Conservation (phyloP, 306 rosid genomes). For the Medicago ruthenica region DNA sequence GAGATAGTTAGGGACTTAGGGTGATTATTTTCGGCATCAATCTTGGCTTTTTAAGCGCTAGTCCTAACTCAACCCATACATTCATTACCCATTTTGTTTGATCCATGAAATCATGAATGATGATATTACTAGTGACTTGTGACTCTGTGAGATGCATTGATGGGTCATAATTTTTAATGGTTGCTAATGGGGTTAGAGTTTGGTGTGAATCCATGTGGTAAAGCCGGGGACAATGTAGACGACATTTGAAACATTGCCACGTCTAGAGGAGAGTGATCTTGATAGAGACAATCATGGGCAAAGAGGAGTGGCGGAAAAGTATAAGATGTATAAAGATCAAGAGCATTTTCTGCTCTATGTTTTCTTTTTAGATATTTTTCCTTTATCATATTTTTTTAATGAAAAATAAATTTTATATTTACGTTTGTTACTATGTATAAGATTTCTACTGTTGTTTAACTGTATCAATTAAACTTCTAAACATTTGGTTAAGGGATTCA, state of each 20-base stretch:
- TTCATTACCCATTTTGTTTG: not conserved
- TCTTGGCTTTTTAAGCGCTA: not conserved
- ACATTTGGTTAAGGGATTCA: no score
- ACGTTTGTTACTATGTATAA: no score
- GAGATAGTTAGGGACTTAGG: no score
- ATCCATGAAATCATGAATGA: not conserved
- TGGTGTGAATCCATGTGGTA: not conserved
- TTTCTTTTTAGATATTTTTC: not conserved
- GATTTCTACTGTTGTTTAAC: no score
- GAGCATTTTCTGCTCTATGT: not conserved
- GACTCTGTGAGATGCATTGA: not conserved
- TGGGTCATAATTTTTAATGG: not conserved
- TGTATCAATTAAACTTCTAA: no score
- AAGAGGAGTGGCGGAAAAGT: conserved; percentile 18
- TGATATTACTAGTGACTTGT: not conserved
- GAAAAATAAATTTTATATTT: no score
- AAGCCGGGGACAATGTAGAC: conserved; percentile 4
- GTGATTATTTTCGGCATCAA: no score
- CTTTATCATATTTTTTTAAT: no score
- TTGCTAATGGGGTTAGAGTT: not conserved
- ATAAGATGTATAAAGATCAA: not conserved
- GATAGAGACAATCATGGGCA: conserved; percentile 24
- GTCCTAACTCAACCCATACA: not conserved
- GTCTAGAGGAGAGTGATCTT: conserved; percentile 6
- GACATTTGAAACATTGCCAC: conserved; percentile 5